phyloP scores from a whole-genome alignment of 768 basidiomycete species.

The Boletus reticuloceps region DNA sequence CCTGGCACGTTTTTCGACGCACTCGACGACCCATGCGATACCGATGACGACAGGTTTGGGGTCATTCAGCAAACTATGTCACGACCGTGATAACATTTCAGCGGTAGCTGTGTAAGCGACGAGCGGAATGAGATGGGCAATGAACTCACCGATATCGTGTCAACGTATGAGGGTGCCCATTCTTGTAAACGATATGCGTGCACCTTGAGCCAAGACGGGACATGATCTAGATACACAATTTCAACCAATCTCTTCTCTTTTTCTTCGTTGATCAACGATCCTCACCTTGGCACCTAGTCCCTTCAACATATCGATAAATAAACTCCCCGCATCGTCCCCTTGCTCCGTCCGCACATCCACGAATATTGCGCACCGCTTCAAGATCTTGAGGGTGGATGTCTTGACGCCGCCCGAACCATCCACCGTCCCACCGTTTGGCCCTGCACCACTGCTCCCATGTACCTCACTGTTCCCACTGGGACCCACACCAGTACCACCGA shows the following conservation, averaged over 20 bases:
- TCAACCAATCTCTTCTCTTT: background rate
- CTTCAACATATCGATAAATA: conserved; percentile 83
- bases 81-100: background rate
- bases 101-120: background rate
- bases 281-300: conserved; percentile 78
- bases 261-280: background rate
- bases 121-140: background rate
- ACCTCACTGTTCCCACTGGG: conserved; percentile 16
- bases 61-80: conserved; percentile 55
- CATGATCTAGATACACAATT: conserved; percentile 46
- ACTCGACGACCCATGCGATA: conserved; percentile 88
- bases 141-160: conserved; percentile 60
- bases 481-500: conserved; percentile 34
- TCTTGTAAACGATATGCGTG: conserved; percentile 86
- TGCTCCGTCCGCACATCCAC: conserved; percentile 77
- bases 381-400: conserved; percentile 43
- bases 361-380: conserved; percentile 76
- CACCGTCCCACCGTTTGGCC: conserved; percentile 17
- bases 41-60: conserved; percentile 75
- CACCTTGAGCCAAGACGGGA: conserved; percentile 67
- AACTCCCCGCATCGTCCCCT: conserved; percentile 75
- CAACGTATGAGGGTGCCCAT: conserved; percentile 72
- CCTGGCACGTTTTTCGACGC: conserved; percentile 61
- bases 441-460: conserved; percentile 19
- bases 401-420: conserved; percentile 25